Percentiles rank a stretch among this genome's conserved stretches.
Conservation (phyloP, 2,329 filamentous ascomycete genomes). For the Calonectria pseudoturangicola region DNA sequence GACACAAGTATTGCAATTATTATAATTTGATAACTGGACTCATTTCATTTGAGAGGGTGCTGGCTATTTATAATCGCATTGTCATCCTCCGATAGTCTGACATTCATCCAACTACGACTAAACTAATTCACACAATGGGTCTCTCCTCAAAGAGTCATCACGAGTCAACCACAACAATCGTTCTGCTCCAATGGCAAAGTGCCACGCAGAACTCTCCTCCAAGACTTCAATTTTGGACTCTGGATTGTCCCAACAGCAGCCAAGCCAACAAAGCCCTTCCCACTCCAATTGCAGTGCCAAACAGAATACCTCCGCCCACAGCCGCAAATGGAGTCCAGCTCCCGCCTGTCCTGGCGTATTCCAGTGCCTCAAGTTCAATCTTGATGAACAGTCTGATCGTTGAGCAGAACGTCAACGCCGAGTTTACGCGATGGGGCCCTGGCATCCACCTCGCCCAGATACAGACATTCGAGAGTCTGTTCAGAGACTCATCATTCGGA, state of each 20-base stretch:
- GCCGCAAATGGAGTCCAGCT: background rate
- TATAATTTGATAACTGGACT: background rate
- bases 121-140: background rate
- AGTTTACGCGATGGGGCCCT: slow-evolving; percentile 25
- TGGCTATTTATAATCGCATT: background rate
- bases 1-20: background rate
- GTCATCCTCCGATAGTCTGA: background rate
- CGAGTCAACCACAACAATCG: slow-evolving; percentile 16
- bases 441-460: slow-evolving; percentile 14
- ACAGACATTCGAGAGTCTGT: slow-evolving; percentile 13
- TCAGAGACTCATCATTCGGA: background rate
- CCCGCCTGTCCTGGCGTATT: slow-evolving; percentile 15
- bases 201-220: background rate
- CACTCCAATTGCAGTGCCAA: background rate
- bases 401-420: background rate
- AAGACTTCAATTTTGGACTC: slow-evolving; percentile 13
- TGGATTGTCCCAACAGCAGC: slow-evolving; percentile 3
- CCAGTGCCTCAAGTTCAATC: background rate
- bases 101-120: background rate
- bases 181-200: slow-evolving; percentile 27
- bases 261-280: background rate
- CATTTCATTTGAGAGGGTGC: background rate
- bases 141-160: background rate
- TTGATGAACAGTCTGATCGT: background rate
- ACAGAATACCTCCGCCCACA: background rate